A percentile compares a stretch with the other conserved stretches of the same genome.
phyloP scores from a whole-genome alignment of 495 filamentous ascomycete genomes.

The Annulohypoxylon stygium region DNA sequence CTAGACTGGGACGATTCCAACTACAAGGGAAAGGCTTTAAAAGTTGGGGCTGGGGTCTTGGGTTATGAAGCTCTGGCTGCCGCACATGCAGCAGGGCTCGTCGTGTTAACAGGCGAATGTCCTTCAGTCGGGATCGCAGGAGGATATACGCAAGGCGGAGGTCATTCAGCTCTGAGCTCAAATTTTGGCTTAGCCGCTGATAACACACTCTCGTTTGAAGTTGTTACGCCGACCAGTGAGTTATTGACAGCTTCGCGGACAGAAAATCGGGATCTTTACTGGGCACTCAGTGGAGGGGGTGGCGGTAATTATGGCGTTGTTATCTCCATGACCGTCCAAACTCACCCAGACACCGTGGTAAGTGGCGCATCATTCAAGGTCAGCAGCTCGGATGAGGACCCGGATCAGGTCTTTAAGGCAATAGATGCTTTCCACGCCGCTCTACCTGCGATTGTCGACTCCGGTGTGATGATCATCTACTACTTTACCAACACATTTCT shows the following conservation, averaged over 20 bases:
- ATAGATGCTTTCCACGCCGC: slow-evolving; percentile 56
- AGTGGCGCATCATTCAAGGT: slow-evolving; percentile 47
- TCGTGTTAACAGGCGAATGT: slow-evolving; percentile 52
- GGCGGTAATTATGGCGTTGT: slow-evolving; percentile 69
- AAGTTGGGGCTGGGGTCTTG: slow-evolving; percentile 65
- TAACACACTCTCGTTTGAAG: slow-evolving; percentile 60
- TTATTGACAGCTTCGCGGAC: slow-evolving; percentile 61
- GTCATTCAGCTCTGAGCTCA: slow-evolving; percentile 59
- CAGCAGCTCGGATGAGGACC: slow-evolving; percentile 34
- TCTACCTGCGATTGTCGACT: slow-evolving; percentile 63
- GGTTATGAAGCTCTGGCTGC: slow-evolving; percentile 61
- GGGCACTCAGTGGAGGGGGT: slow-evolving; percentile 71
- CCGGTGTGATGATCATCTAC: slow-evolving; percentile 66
- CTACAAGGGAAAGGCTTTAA: slow-evolving; percentile 59
- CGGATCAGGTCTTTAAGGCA: slow-evolving; percentile 57
- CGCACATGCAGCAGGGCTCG: slow-evolving; percentile 58
- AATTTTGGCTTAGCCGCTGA: slow-evolving; percentile 63
- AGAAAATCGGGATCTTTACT: slow-evolving; percentile 69
- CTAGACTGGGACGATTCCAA: slow-evolving; percentile 54
- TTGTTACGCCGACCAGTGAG: slow-evolving; percentile 64
- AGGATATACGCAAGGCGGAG: slow-evolving; percentile 62
- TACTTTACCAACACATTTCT: slow-evolving; percentile 61
- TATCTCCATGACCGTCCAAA: slow-evolving; percentile 58
- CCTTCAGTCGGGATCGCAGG: slow-evolving; percentile 53
- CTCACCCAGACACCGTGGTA: slow-evolving; percentile 48